A percentile compares a stretch with the other conserved stretches of the same genome.
phyloP scores from a whole-genome alignment of 345 rosid species.

The Cochlearia excelsa region DNA sequence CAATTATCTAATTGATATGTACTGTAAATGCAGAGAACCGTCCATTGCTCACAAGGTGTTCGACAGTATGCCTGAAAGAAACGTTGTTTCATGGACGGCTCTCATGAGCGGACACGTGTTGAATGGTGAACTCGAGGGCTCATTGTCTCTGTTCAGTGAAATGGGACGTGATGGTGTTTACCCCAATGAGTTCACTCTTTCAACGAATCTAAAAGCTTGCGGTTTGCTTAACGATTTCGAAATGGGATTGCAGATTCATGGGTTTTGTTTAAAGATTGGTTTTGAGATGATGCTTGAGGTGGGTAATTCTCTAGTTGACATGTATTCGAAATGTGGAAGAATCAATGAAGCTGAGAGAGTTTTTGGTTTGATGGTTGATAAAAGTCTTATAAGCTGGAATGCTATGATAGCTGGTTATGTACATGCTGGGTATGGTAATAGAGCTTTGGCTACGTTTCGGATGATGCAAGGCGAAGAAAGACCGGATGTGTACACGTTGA shows the following conservation, averaged over 20 bases:
- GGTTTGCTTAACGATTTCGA: constrained; percentile 44
- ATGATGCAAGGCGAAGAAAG: constrained; percentile 46
- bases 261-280: constrained; percentile 53
- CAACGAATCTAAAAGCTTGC: constrained; percentile 68
- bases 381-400: constrained; percentile 69
- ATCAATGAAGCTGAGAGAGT: constrained; percentile 52
- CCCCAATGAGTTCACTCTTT: constrained; percentile 82
- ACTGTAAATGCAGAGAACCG: constrained; percentile 55
- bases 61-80: constrained; percentile 61
- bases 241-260: constrained; percentile 66
- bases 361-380: constrained; percentile 46
- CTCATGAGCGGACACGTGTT: constrained; percentile 70
- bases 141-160: constrained; percentile 44
- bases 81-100: constrained; percentile 81
- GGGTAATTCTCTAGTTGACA: constrained; percentile 67
- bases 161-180: constrained; percentile 46
- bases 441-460: constrained; percentile 56
- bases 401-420: constrained; percentile 65
- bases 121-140: constrained; percentile 41
- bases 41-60: constrained; percentile 51
- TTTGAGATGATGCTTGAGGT: constrained; percentile 55
- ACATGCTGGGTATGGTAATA: constrained; percentile 48
- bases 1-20: constrained; percentile 60
- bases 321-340: constrained; percentile 76
- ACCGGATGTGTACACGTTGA: constrained; percentile 68